These are phyloP conservation scores for Claviceps africana DNA, from an alignment of 2,329 filamentous ascomycete species.

Conservation along the genomic window DNA sequence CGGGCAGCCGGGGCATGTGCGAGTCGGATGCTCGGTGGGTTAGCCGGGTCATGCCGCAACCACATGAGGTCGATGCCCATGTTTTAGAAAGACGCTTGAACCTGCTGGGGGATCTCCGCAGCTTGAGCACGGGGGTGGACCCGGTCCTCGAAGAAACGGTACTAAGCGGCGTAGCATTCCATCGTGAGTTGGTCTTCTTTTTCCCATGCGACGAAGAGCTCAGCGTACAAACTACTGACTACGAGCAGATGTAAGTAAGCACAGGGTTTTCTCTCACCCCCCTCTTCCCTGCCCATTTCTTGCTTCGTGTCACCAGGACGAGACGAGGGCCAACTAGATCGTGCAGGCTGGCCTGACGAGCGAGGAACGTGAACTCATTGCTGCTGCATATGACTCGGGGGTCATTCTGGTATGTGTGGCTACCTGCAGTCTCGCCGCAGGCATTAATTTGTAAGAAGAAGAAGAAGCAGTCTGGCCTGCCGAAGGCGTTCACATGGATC, in stretches of 20 bases:
- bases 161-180: conserved; percentile 56
- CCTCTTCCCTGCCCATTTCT: background rate
- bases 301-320: background rate
- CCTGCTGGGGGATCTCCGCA: conserved; percentile 51
- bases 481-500: too few species aligned
- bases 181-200: conserved; percentile 35
- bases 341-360: conserved; percentile 51
- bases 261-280: background rate
- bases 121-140: conserved; percentile 52
- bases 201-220: background rate
- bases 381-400: conserved; percentile 55
- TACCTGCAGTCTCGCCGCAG: conserved; percentile 67
- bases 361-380: conserved; percentile 61
- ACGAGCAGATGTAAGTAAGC: conserved; percentile 25
- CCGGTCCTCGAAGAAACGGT: conserved; percentile 50
- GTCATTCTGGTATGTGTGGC: conserved; percentile 58
- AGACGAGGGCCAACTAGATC: conserved; percentile 13
- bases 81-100: conserved; percentile 47
- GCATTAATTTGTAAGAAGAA: conserved; percentile 50
- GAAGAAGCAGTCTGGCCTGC: background rate
- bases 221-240: background rate
- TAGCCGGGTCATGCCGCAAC: conserved; percentile 47
- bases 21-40: conserved; percentile 57
- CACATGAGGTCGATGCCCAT: conserved; percentile 28
- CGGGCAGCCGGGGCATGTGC: conserved; percentile 52